These are phyloP conservation scores for Colletotrichum sp. DNA, from an alignment of 2,329 filamentous ascomycete species.

Conservation along the genomic window DNA sequence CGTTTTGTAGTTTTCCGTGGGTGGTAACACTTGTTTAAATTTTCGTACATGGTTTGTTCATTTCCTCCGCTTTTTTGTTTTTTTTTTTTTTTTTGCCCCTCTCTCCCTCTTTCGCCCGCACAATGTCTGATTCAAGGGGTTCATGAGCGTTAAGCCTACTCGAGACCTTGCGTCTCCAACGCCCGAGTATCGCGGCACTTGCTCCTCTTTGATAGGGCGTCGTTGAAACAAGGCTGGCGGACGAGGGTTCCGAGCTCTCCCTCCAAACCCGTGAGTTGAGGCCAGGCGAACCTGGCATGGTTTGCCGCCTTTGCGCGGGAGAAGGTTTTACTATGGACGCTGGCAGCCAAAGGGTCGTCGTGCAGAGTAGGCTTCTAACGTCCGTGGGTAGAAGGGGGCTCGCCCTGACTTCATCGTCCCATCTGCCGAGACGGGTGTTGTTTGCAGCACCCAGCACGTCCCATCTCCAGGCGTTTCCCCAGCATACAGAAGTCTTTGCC, in stretches of 20 bases:
- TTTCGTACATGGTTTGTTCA: no score
- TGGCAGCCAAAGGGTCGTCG: not conserved
- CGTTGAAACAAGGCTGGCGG: slow-evolving; percentile 14
- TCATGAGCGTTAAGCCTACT: not conserved
- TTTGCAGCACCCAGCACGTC: slow-evolving; percentile 5
- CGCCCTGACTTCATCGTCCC: not conserved
- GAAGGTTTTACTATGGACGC: not conserved
- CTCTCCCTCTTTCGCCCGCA: not conserved
- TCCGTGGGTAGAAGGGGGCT: not conserved
- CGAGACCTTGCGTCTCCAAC: not conserved
- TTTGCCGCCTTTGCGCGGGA: not conserved
- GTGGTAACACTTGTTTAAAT: no score
- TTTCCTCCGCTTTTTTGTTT: no score
- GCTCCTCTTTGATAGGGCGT: slow-evolving; percentile 1
- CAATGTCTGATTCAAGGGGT: not conserved
- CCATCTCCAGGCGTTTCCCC: not conserved
- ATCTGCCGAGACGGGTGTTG: slow-evolving; percentile 13
- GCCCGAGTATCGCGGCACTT: not conserved
- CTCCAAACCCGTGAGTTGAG: not conserved
- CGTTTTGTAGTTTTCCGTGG: no score
- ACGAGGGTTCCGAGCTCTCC: not conserved
- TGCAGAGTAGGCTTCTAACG: not conserved
- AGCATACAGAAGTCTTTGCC: not conserved
- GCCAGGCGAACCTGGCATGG: not conserved
- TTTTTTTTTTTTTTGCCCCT: not conserved